These are phyloP conservation scores for Geoglossum glabrum DNA, from an alignment of 495 filamentous ascomycete species.

Conservation along the genomic window DNA sequence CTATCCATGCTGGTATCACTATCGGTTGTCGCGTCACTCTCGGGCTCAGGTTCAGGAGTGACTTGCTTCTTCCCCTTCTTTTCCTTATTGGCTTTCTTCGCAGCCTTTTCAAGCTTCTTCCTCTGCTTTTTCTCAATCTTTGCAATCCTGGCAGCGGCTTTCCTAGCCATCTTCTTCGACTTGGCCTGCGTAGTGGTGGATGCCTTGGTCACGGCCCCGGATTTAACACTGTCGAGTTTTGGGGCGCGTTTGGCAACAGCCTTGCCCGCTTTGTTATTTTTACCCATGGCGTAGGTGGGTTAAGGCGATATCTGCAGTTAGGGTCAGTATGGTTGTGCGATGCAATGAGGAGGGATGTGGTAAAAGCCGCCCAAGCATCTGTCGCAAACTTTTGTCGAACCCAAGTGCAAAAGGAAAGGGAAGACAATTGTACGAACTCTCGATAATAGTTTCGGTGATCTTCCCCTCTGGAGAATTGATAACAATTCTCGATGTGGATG, in stretches of 20 bases:
- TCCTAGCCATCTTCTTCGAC: slow-evolving; percentile 24
- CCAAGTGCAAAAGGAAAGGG: neutral
- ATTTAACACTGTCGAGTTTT: slow-evolving; percentile 28
- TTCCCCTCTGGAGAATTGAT: neutral
- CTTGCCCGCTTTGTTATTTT: slow-evolving; percentile 21
- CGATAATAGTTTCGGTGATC: neutral
- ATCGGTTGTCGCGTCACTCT: slow-evolving; percentile 3
- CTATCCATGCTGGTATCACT: slow-evolving; percentile 8
- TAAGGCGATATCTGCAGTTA: neutral
- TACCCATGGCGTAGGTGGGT: neutral
- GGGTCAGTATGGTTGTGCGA: neutral
- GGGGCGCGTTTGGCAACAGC: slow-evolving; percentile 23
- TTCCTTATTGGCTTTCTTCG: slow-evolving; percentile 24
- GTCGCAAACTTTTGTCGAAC: neutral
- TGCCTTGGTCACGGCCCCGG: slow-evolving; percentile 25
- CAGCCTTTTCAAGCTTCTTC: slow-evolving; percentile 26
- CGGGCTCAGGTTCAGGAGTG: slow-evolving; percentile 18
- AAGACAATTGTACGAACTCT: slow-evolving; percentile 1
- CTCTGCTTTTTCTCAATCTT: slow-evolving; percentile 23
- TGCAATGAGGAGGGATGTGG: neutral
- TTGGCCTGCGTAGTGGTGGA: slow-evolving; percentile 18
- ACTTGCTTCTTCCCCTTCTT: slow-evolving; percentile 5
- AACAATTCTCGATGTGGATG: neutral
- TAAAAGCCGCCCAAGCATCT: neutral
- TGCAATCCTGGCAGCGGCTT: slow-evolving; percentile 13